These are phyloP conservation scores for Kodamaea laetipori DNA, from an alignment of 805 yeast species.

Conservation along the genomic window DNA sequence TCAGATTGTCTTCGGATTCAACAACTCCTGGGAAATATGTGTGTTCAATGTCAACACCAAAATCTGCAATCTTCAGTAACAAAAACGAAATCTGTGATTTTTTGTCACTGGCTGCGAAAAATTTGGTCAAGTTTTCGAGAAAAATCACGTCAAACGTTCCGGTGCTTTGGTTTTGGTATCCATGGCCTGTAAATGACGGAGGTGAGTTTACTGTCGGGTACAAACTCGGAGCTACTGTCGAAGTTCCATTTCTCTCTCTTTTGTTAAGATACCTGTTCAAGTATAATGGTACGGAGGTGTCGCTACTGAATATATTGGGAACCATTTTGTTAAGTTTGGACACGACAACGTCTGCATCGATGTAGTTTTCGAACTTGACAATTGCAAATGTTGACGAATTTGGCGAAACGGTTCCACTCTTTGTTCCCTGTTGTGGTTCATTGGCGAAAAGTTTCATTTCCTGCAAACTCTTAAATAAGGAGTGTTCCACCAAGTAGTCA, in stretches of 20 bases:
- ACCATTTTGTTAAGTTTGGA: constrained; percentile 19
- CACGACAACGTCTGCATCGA: constrained; percentile 35
- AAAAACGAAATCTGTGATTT: constrained; percentile 33
- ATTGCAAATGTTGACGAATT: constrained; percentile 22
- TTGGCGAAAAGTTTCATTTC: constrained; percentile 27
- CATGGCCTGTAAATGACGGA: neutral
- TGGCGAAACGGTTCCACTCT: neutral
- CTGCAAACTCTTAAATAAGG: constrained; percentile 21
- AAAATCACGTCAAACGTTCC: constrained; percentile 25
- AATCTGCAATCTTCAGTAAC: constrained; percentile 40
- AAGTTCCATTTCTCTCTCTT: constrained; percentile 47
- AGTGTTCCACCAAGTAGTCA: constrained; percentile 22
- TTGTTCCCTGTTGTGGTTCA: constrained; percentile 5
- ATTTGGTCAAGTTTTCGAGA: constrained; percentile 50
- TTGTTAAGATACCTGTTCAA: constrained; percentile 68
- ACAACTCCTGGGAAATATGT: constrained; percentile 50
- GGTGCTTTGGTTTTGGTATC: constrained; percentile 5
- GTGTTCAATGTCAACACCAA: constrained; percentile 51
- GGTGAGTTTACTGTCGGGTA: neutral
- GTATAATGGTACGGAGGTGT: constrained; percentile 39
- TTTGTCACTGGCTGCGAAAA: constrained; percentile 42
- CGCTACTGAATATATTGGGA: constrained; percentile 31
- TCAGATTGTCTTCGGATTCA: constrained; percentile 1
- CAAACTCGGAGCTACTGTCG: constrained; percentile 12
- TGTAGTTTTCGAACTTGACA: constrained; percentile 33